Base-by-base conservation (phyloP, 306 rosid genomes). In the Ziziphus jujuba region DNA sequence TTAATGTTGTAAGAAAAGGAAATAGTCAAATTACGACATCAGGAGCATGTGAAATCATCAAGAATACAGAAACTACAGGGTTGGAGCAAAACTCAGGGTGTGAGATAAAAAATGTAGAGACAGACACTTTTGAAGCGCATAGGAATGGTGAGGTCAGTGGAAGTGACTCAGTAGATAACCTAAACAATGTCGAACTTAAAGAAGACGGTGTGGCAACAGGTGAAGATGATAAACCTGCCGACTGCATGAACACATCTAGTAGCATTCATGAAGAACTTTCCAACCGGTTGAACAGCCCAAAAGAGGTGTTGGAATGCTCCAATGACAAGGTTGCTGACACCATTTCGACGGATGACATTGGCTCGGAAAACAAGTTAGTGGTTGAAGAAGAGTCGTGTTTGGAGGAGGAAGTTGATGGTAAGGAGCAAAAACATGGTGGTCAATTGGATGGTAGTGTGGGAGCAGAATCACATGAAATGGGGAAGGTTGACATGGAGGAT, bases 1-100 rank as follows among this genome's bases (percentile, higher is more conserved):
- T 88, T 48, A 82, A 90, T 49, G 72, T 81, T 35, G 90, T 81
- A 77, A 85, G 78, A 89, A 82, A 75, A 68, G 47, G 63, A 68
- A 40, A 65, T 67, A 66, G 48, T 67, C 38, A 65, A 40, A 63
- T 57, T 62, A 54, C 61, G 65, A 68, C 81, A 36, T 59, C 43
- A 31, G 80, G 73, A 70, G 75, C 64, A 56, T 5, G 20, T 75
- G 74, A 78, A 69, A 75, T 54, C 31, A 57, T 62, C 54, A 72
- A 72, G 21, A 43, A 71, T 70, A 60, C 49, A 69, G 80, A 71
- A 61, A 53, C 78, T 66, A 61, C 61, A 10, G 84, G 67, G 25
- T 65, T 63, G 64, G 50, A 60, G 59, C 48, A 19, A 65, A 78
- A 63, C 35, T 34, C 33, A 2, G 20, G 2, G 59, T 7, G 34